phyloP scores from a whole-genome alignment of 768 basidiomycete genomes.

The Amanita rubescens region DNA sequence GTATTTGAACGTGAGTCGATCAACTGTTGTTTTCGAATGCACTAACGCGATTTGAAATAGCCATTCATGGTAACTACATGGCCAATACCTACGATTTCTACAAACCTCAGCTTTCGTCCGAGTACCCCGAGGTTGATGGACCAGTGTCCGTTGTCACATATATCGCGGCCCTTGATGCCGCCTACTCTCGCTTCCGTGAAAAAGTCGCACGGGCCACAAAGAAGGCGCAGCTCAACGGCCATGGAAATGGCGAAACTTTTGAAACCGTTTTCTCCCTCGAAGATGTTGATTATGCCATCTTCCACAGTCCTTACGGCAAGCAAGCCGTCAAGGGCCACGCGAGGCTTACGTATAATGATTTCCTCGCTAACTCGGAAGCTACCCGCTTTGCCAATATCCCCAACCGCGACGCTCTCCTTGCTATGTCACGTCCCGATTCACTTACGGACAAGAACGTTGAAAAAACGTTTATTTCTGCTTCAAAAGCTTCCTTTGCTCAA shows the following conservation, averaged over 20 bases:
- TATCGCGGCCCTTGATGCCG: conserved; percentile 85
- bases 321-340: conserved; percentile 97
- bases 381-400: conserved; percentile 66
- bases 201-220: conserved; percentile 69
- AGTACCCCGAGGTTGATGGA: conserved; percentile 96
- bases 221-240: conserved; percentile 29
- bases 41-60: conserved; percentile 35
- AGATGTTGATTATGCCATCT: conserved; percentile 85
- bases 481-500: conserved; percentile 65
- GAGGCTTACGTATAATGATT: conserved; percentile 89
- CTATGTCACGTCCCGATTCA: conserved; percentile 60
- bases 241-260: conserved; percentile 33
- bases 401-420: conserved; percentile 62
- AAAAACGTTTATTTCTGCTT: conserved; percentile 83
- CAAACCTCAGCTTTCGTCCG: conserved; percentile 93
- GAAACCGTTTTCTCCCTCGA: conserved; percentile 62
- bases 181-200: conserved; percentile 78
- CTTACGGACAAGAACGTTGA: conserved; percentile 94
- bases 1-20: conserved; percentile 82
- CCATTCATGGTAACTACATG: conserved; percentile 95
- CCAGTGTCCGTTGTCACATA: conserved; percentile 95
- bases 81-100: conserved; percentile 98
- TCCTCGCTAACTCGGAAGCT: conserved; percentile 65
- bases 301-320: conserved; percentile 99
- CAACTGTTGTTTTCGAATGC: neutral